Base-by-base conservation (phyloP, 352 stramenopile species). In the Globisporangium iwayamae region DNA sequence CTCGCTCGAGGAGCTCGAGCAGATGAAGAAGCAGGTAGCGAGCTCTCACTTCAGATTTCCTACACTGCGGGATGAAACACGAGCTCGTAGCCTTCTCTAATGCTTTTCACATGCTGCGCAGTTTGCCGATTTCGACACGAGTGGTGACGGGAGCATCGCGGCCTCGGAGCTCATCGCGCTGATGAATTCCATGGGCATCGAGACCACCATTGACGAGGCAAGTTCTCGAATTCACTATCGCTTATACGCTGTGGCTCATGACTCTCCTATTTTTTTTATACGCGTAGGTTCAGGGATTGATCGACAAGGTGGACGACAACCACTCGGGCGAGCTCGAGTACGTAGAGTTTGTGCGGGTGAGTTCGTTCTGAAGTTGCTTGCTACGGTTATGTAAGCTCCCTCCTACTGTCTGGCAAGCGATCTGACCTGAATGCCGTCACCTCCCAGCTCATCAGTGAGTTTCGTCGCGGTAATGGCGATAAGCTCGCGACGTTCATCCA, bases 241-340 rank as follows among this genome's bases (percentile, higher is more conserved):
- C 14, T 14, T 13, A 10, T 14, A 14, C 36, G 3, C 9, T 41
- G 36, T 41, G 9, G 36, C 36, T 41, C 36, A 41, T 41, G 32
- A 7, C 22, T 36, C 6, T 36, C 9, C 36, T 14, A 9, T 41
- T 13, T 11, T 41, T 41, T 11, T 13, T 11, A 41, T 3, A 46
- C 14, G 4, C 13, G 9, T 46, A 89, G 79, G 70, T 91, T 18
- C 75, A 87, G 55, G 66, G 64, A 18, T 66, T 89, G 20, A 91
- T 91, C 32, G 79, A 88, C 56, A 88, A 84, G 57, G 82, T 89
- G 5, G 82, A 91, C 36, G 79, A 89, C 38, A 91, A 91, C 52
- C 74, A 68, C 34, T 91, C 82, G 14, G 82, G 82, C 0, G 75
- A 88, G 57, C 67, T 91, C 43, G 79, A 91, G 64, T 91, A 79